Base-by-base conservation (phyloP, 257 asterid species). In the Gentiana macrophylla region DNA sequence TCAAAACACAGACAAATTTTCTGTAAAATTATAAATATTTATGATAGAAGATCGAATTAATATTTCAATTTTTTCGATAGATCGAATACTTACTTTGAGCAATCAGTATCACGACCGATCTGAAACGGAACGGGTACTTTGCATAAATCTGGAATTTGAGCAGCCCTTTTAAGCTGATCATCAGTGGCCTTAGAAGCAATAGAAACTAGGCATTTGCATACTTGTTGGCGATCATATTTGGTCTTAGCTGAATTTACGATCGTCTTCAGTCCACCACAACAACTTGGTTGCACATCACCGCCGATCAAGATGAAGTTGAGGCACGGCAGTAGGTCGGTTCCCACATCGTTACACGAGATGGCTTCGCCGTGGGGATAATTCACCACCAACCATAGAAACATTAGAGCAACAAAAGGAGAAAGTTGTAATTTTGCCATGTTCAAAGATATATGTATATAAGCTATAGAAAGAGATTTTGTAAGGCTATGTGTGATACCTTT, bases 31-130 rank as follows among this genome's bases (percentile, higher is more conserved):
- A 24, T 24, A 24, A 24, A 24, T 24, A 24, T 24, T 24, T 24
- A 24, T 24, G 24, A 24, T 24, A 1, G 24, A 24, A 24, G 24
- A n/a, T n/a, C n/a, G n/a, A 24, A 24, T 24, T 24, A 24, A 24
- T 24, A 24, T 24, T 24, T 24, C 24, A 24, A 24, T 0, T 24
- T 24, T 24, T 24, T 24, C 1, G 24, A 24, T 24, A 24, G 1
- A 24, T 24, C 1, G 24, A 24, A 24, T 24, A 32, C 8, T 13
- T 49, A 60, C 64, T 35, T 62, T n/a, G 66, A 52, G 8, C 66
- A 62, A 2, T 52, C 60, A 44, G 52, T 12, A 2, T 52, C 35
- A 0, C 59, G 66, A 13, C 36, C 12, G 15, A 62, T 6, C 2
- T 52, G 41, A 32, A 43, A 62, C 7, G 32, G 35, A 13, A 62